Evolutionary conservation across 208 protist species (phyloP), one percentile per base, ranked within the genome.

Genomic region (Crithidia brevicula): DNA sequence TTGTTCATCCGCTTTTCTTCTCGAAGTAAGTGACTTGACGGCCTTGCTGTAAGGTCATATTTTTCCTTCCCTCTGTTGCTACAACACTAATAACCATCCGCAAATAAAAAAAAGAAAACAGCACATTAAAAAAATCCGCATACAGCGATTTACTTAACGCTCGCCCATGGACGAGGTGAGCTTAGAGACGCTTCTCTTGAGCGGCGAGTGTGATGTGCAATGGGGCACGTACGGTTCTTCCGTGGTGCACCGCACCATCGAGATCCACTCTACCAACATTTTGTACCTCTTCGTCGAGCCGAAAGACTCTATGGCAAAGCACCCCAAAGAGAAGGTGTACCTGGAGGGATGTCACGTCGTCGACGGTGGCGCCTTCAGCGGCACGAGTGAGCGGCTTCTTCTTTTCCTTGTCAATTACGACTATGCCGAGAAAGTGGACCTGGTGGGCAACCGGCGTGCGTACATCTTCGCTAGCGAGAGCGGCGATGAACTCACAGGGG

Each of bases 281-380:
- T 54, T 89, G 5, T 92, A 89, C 74, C 82, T 70, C 49, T 86
- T 86, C 52, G 75, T 86, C n/a, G 83, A 89, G 57, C 83, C 78
- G 20, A 68, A 67, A 38, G 65, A 77, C 27, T 89, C 86, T 4
- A 83, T 89, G 83, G 80, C 81, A 40, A 89, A 89, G 65, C 74
- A 79, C 60, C 49, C 82, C 25, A 49, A 72, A 15, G 81, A 87
- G 53, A 79, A 87, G 64, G 45, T 89, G 36, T 88, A 81, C 61
- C 31, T 88, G 6, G 62, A 84, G 45, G 75, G 79, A 10, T 79
- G 79, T 43, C 67, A 51, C 56, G 74, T 92, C 33, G 43, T 89
- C 28, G 86, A 89, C 62, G 69, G 67, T 40, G 77, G 81, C 43
- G 74, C 63, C 31, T 52, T 50, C 33, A 69, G 30, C 27, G 57